Evolutionary conservation across 2,329 filamentous ascomycete genomes (phyloP), one percentile per base, ranked within the genome.

Genomic region (Talaromyces rugulosus): DNA sequence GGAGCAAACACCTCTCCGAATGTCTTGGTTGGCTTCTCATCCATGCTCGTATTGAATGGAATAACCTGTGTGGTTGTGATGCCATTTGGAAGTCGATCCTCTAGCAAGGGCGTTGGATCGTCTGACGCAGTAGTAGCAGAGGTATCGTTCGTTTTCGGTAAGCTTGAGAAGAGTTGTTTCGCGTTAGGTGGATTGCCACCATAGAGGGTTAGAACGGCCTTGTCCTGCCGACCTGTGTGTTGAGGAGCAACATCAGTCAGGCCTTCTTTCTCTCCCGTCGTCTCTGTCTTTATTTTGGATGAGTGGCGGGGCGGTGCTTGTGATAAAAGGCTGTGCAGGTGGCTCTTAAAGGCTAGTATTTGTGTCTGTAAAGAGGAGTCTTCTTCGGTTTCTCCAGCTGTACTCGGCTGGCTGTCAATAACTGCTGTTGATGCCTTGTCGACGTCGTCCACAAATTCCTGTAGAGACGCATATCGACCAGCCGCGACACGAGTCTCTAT

Each of bases 151-250:
- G 75, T 73, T 60, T 84, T 81, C 66, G 89, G 90, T 56, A 96
- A 80, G 74, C 93, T 96, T 4, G 94, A 96, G 73, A 95, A 97
- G 4, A 97, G 80, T 63, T 94, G 90, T 67, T 87, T 89, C 40
- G 90, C 84, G 53, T 87, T 87, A 1, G 88, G 87, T 47, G 89
- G 89, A 67, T 87, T 89, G 60, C 91, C 61, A 18, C 61, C 92
- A 67, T 87, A 88, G 1, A 96, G 80, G 0, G 91, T 94, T 62
- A 97, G 80, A 5, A 94, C 88, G 16, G 87, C 78, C 64, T 80
- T 83, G 60, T 83, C 75, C 66, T 83, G 74, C 66, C 80, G 71
- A 55, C 76, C 75, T 47, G 77, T 79, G 23, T 36, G 27, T 8
- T 27, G 54, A 56, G 54, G 18, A 53, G 47, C 31, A 36, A 61